Percentiles rank a stretch among this genome's conserved stretches.
These are phyloP conservation scores for Selaginella tamariscina DNA, from an alignment of 75 land plant genomes.

Conservation along the genomic window DNA sequence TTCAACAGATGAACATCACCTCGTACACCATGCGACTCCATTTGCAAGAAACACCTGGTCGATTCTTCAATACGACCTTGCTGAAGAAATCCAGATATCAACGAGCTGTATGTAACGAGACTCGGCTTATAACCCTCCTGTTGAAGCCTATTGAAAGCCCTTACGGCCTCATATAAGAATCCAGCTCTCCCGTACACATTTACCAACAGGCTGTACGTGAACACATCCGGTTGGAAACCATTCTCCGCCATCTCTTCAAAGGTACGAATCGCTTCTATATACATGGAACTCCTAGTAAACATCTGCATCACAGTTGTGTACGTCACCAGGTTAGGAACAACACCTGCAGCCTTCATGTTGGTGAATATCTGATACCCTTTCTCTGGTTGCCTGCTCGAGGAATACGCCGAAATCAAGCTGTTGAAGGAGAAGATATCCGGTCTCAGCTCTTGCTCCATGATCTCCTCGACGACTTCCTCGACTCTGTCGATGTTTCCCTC, in stretches of 20 bases:
- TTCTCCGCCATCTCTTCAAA: conserved; percentile 54
- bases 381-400: neutral
- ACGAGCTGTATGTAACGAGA: conserved; percentile 87
- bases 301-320: conserved; percentile 80
- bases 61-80: neutral
- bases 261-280: conserved; percentile 57
- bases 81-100: conserved; percentile 35
- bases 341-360: conserved; percentile 51
- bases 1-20: neutral
- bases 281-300: conserved; percentile 63
- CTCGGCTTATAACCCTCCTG: conserved; percentile 73
- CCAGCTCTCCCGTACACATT: conserved; percentile 82
- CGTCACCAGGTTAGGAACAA: conserved; percentile 66
- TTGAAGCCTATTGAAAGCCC: conserved; percentile 66
- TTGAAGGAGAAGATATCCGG: neutral
- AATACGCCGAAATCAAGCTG: neutral
- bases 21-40: neutral
- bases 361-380: conserved; percentile 24
- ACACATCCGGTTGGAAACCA: conserved; percentile 83
- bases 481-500: neutral
- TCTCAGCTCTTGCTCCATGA: neutral
- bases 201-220: conserved; percentile 73
- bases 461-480: neutral
- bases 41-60: neutral
- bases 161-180: conserved; percentile 57